phyloP scores from a whole-genome alignment of 139 green algal species.

The Pedinophyceae sp. region DNA sequence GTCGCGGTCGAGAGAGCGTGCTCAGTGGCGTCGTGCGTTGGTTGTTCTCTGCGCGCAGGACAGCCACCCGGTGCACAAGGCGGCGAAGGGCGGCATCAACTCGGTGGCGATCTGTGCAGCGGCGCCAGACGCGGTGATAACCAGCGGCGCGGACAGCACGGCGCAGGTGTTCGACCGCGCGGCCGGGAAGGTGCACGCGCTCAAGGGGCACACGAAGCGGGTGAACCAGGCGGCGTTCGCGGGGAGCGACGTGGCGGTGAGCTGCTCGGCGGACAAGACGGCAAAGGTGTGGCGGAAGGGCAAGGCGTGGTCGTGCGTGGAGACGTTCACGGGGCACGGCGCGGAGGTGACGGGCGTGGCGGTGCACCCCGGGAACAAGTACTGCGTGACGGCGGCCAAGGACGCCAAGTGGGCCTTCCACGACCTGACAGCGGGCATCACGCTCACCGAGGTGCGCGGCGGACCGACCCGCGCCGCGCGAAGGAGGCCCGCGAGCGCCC shows the following conservation, averaged over 20 bases:
- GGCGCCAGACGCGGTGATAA: neutral
- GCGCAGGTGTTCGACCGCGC: slow-evolving; percentile 33
- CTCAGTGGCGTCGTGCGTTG: neutral
- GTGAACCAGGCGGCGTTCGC: slow-evolving; percentile 30
- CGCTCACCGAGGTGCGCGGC: slow-evolving; percentile 43
- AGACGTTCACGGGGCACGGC: slow-evolving; percentile 2
- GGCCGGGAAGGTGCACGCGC: slow-evolving; percentile 16
- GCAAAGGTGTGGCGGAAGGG: slow-evolving; percentile 44
- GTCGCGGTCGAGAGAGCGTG: too few species aligned
- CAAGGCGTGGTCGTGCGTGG: neutral
- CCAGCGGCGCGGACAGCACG: neutral
- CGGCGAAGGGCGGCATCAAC: slow-evolving; percentile 30
- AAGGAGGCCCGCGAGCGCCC: neutral
- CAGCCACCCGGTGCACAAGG: slow-evolving; percentile 72
- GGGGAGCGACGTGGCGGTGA: slow-evolving; percentile 36
- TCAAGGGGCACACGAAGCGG: slow-evolving; percentile 73
- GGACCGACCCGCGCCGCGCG: neutral
- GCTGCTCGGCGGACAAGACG: slow-evolving; percentile 58
- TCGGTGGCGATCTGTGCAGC: slow-evolving; percentile 3
- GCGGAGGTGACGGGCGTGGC: slow-evolving; percentile 32
- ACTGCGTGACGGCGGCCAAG: slow-evolving; percentile 56
- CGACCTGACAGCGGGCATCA: slow-evolving; percentile 42
- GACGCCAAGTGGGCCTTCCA: slow-evolving; percentile 77
- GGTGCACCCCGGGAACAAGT: slow-evolving; percentile 60
- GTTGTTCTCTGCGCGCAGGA: slow-evolving; percentile 22